These are phyloP conservation scores for Phialemoniopsis sp. DNA, from an alignment of 2,329 filamentous ascomycete genomes.

Conservation along the genomic window DNA sequence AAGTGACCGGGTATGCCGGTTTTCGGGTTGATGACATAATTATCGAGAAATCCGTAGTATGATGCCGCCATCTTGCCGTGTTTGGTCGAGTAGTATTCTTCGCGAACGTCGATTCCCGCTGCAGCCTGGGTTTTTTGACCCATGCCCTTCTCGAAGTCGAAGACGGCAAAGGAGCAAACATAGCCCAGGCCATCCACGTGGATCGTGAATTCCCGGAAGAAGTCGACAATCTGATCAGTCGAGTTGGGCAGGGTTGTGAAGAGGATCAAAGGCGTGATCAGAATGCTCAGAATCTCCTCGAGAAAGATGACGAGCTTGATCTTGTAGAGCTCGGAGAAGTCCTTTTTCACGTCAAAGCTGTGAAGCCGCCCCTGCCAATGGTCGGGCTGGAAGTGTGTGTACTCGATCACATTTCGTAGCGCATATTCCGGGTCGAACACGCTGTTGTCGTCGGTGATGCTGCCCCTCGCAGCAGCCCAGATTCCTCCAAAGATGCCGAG, in stretches of 20 bases:
- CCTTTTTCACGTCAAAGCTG: constrained; percentile 85
- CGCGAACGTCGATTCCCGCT: constrained; percentile 61
- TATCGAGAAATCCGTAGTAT: constrained; percentile 90
- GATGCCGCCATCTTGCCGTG: constrained; percentile 99
- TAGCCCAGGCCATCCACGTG: constrained; percentile 95
- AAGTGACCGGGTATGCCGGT: constrained; percentile 60
- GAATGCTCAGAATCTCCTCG: constrained; percentile 87
- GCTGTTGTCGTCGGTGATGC: constrained; percentile 80
- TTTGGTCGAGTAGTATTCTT: constrained; percentile 92
- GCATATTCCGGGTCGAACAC: constrained; percentile 93
- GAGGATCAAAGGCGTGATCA: constrained; percentile 86
- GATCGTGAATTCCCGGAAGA: constrained; percentile 96
- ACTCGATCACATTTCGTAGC: constrained; percentile 82
- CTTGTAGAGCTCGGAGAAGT: constrained; percentile 89
- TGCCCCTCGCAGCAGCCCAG: constrained; percentile 78
- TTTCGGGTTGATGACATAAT: constrained; percentile 76
- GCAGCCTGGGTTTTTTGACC: constrained; percentile 32
- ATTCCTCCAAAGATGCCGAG: constrained; percentile 77
- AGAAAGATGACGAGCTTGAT: constrained; percentile 88
- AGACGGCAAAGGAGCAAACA: constrained; percentile 95
- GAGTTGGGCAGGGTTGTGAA: constrained; percentile 83
- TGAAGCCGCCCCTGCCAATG: constrained; percentile 90
- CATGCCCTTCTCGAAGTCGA: constrained; percentile 86
- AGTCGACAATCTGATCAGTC: constrained; percentile 91
- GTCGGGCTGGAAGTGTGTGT: constrained; percentile 85